phyloP scores from a whole-genome alignment of 345 rosid species.

The Capsella bursapastoris region DNA sequence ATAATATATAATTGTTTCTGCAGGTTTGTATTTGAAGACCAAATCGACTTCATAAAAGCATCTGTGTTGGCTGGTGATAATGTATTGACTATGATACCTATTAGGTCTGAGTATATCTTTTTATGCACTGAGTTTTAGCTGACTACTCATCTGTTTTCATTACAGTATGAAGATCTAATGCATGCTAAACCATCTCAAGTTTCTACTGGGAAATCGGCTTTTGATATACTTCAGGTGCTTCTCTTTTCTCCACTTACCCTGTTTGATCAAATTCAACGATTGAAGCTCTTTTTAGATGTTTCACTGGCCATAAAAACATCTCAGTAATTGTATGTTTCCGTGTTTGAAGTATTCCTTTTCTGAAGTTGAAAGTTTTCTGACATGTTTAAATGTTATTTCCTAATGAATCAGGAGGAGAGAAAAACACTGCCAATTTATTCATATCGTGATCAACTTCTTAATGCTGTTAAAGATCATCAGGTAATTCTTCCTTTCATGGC shows the following conservation, averaged over 20 bases:
- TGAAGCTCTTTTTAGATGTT: neutral
- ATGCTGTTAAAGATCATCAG: constrained; percentile 70
- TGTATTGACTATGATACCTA: constrained; percentile 45
- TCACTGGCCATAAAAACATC: neutral
- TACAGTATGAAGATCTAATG: constrained; percentile 55
- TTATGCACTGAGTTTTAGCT: constrained; percentile 1
- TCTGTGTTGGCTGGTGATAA: constrained; percentile 74
- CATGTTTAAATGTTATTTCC: neutral
- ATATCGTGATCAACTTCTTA: constrained; percentile 71
- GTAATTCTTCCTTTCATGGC: constrained; percentile 40
- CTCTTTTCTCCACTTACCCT: neutral
- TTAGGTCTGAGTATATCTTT: neutral
- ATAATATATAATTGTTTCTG: neutral
- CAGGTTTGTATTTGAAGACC: constrained; percentile 85
- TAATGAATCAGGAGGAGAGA: constrained; percentile 63
- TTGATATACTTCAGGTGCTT: constrained; percentile 72
- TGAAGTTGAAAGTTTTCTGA: neutral
- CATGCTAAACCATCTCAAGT: constrained; percentile 46
- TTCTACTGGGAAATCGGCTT: constrained; percentile 54
- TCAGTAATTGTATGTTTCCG: neutral
- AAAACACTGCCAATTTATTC: constrained; percentile 78
- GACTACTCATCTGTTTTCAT: neutral
- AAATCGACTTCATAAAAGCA: constrained; percentile 80
- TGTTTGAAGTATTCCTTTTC: neutral
- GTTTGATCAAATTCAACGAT: neutral